Conservation (phyloP, 1,284 basidiomycete genomes). For the Neonothopanus nambi region DNA sequence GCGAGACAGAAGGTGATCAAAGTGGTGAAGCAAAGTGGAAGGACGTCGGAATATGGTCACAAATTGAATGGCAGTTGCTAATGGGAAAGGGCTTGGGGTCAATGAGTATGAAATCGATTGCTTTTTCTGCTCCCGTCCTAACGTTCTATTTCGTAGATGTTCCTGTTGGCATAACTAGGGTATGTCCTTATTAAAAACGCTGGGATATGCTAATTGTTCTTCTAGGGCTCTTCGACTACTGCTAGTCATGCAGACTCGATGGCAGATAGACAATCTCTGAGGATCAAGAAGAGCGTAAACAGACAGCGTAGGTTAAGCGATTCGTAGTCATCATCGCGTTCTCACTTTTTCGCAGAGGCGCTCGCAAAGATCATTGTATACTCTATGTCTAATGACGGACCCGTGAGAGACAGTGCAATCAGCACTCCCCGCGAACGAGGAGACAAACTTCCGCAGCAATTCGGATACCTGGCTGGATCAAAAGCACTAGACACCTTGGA, state of each 20-base stretch:
- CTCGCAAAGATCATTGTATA: conserved; percentile 90
- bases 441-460: conserved; percentile 30
- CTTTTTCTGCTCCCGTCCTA: conserved; percentile 4
- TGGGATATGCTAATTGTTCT: conserved; percentile 11
- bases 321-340: conserved; percentile 10
- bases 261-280: conserved; percentile 62
- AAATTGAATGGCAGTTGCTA: conserved; percentile 83
- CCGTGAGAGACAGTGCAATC: conserved; percentile 44
- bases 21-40: conserved; percentile 57
- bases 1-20: conserved; percentile 51
- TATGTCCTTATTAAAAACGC: conserved; percentile 28
- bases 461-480: conserved; percentile 81
- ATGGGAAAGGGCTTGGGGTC: conserved; percentile 87
- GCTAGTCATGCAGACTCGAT: conserved; percentile 69
- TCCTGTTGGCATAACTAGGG: conserved; percentile 68
- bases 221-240: conserved; percentile 62
- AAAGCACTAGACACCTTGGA: conserved; percentile 89
- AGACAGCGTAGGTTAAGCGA: conserved; percentile 55
- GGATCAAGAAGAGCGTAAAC: conserved; percentile 79
- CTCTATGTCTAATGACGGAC: conserved; percentile 87
- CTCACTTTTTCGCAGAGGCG: conserved; percentile 48
- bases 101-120: conserved; percentile 67
- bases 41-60: conserved; percentile 87
- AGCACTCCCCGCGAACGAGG: conserved; percentile 32
- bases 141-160: conserved; percentile 49